Percentiles rank a stretch among this genome's conserved stretches.
These are phyloP conservation scores for Fusarium sacchari DNA, from an alignment of 2,329 filamentous ascomycete genomes.

Conservation along the genomic window DNA sequence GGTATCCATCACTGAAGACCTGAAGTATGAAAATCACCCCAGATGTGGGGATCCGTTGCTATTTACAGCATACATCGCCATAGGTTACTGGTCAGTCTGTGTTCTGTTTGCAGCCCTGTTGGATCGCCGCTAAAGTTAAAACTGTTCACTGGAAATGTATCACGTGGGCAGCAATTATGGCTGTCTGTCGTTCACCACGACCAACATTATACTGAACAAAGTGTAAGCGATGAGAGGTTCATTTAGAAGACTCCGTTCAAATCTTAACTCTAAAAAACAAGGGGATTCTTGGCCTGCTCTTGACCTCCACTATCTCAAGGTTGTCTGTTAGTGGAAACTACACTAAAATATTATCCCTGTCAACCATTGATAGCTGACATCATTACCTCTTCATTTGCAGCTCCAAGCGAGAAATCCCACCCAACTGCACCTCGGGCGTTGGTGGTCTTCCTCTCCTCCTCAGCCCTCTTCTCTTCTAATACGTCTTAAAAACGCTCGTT, in stretches of 20 bases:
- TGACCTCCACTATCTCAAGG: not conserved
- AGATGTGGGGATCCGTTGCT: not conserved
- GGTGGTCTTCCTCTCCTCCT: constrained; percentile 1
- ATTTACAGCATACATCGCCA: not conserved
- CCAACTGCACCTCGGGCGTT: constrained; percentile 4
- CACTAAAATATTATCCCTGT: constrained; percentile 16
- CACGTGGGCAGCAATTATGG: constrained; percentile 9
- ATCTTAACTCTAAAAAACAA: not conserved
- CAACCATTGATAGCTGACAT: constrained; percentile 39
- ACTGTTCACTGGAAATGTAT: not conserved
- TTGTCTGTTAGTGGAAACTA: constrained; percentile 9
- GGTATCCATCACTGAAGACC: not conserved
- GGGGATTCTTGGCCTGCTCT: not conserved
- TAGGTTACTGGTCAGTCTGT: not conserved
- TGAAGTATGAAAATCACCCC: not conserved
- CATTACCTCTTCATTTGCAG: constrained; percentile 35
- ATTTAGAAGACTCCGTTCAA: not conserved
- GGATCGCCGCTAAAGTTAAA: not conserved
- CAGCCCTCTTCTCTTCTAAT: not conserved
- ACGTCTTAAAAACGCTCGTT: not conserved
- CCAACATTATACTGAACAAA: not conserved
- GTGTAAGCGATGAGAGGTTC: not conserved
- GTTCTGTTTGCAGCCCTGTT: not conserved
- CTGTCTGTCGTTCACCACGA: not conserved
- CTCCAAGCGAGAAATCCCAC: constrained; percentile 19